Evolutionary conservation across 1,284 basidiomycete genomes (phyloP).

Genomic region (Ceratobasidium sp.): DNA sequence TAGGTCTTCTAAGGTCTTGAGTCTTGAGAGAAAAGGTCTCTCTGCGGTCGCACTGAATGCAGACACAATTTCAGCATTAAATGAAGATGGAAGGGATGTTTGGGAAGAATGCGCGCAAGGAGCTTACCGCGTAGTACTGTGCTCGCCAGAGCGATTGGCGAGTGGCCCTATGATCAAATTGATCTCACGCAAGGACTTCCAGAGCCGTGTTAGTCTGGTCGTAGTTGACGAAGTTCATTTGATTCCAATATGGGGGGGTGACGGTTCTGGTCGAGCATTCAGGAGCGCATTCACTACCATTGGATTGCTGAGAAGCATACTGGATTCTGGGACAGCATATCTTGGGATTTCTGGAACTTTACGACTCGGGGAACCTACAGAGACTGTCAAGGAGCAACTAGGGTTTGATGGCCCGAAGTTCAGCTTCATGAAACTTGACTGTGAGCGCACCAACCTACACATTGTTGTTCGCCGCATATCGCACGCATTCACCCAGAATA

Average conservation of each 20-base stretch:
- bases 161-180: neutral
- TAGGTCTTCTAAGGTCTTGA: neutral
- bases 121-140: neutral
- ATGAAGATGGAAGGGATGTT: neutral
- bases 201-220: neutral
- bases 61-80: neutral
- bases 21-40: neutral
- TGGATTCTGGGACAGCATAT: neutral
- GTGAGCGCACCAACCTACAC: neutral
- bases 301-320: neutral
- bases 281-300: neutral
- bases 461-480: neutral
- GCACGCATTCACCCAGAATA: neutral
- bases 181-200: neutral
- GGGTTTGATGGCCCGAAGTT: neutral
- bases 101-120: neutral
- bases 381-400: neutral
- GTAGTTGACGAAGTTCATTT: constrained; percentile 18
- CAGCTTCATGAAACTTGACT: neutral
- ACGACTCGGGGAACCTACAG: neutral
- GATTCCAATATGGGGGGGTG: neutral
- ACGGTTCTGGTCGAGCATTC: neutral
- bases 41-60: neutral
- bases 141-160: neutral
- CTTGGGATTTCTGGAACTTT: neutral